A percentile compares a stretch with the other conserved stretches of the same genome.
These are phyloP conservation scores for Puccinia horiana DNA, from an alignment of 1,284 basidiomycete genomes.

Conservation along the genomic window DNA sequence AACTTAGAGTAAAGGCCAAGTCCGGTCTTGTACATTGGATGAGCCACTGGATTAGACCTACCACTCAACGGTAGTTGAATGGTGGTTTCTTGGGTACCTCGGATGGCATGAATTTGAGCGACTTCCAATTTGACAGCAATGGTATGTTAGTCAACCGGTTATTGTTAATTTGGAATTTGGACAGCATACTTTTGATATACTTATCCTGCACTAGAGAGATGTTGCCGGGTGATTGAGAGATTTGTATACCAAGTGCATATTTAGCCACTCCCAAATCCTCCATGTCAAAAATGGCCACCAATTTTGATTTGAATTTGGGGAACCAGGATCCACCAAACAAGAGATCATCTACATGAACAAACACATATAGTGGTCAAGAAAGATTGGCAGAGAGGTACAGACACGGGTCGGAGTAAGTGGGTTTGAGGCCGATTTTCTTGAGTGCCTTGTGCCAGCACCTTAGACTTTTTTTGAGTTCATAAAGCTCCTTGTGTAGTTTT, in stretches of 20 bases:
- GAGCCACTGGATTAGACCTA: background rate
- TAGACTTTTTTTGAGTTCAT: no score
- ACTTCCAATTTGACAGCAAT: no score
- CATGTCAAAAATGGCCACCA: background rate
- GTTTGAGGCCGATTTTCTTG: background rate
- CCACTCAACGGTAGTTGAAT: no score
- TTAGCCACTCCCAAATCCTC: background rate
- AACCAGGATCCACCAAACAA: no score
- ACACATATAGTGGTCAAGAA: background rate
- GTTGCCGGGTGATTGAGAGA: background rate
- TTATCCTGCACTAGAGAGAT: background rate
- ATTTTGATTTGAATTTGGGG: background rate
- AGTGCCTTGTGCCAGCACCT: no score
- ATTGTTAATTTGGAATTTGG: background rate
- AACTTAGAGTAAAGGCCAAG: background rate
- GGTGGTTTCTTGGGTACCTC: background rate
- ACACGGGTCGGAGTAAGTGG: background rate
- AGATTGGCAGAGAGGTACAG: background rate
- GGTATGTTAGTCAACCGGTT: background rate
- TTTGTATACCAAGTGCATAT: background rate
- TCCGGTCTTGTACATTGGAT: background rate
- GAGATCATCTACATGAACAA: background rate
- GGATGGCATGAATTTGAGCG: constrained; percentile 1
- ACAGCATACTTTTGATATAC: background rate
- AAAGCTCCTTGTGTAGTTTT: no score